These are phyloP conservation scores for Saccharum spontaneum DNA, from an alignment of 176 grass and related monocot species.

Conservation along the genomic window DNA sequence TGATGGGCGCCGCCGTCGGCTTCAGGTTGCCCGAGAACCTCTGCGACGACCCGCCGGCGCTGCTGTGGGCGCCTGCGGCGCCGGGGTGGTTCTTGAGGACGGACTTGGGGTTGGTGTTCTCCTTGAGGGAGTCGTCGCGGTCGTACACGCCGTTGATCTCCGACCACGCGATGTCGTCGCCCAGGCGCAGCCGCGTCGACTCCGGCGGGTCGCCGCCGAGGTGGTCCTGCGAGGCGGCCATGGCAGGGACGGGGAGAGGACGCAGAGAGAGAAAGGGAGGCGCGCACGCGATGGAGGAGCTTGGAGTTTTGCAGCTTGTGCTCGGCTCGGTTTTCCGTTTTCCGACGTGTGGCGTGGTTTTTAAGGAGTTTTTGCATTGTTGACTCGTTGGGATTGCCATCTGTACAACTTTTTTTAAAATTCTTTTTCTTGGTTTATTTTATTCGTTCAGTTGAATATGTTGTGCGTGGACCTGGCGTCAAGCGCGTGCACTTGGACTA, in stretches of 20 bases:
- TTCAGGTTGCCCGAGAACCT: slow-evolving; percentile 79
- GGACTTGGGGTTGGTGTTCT: slow-evolving; percentile 89
- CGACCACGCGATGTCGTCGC: slow-evolving; percentile 64
- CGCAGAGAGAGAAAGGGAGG: background rate
- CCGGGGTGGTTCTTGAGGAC: slow-evolving; percentile 23
- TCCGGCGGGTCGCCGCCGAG: slow-evolving; percentile 38
- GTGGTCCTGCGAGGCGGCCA: slow-evolving; percentile 3
- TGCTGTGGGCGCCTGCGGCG: background rate
- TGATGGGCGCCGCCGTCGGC: slow-evolving; percentile 54
- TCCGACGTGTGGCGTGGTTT: slow-evolving; percentile 25
- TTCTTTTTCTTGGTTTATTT: background rate
- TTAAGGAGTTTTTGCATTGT: background rate
- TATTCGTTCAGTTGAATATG: too few species aligned
- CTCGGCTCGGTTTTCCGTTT: background rate
- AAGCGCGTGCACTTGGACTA: background rate
- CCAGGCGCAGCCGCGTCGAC: slow-evolving; percentile 38
- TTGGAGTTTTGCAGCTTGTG: background rate
- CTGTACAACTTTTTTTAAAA: background rate
- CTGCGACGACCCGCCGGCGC: slow-evolving; percentile 41
- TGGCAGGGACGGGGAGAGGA: background rate
- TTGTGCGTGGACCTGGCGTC: background rate
- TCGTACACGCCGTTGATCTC: slow-evolving; percentile 68
- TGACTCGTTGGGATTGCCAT: slow-evolving; percentile 3
- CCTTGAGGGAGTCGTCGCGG: slow-evolving; percentile 87
- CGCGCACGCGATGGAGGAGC: background rate